These are phyloP conservation scores for Apiotrichum mycotoxinovorans DNA, from an alignment of 1,284 basidiomycete species.

Conservation along the genomic window DNA sequence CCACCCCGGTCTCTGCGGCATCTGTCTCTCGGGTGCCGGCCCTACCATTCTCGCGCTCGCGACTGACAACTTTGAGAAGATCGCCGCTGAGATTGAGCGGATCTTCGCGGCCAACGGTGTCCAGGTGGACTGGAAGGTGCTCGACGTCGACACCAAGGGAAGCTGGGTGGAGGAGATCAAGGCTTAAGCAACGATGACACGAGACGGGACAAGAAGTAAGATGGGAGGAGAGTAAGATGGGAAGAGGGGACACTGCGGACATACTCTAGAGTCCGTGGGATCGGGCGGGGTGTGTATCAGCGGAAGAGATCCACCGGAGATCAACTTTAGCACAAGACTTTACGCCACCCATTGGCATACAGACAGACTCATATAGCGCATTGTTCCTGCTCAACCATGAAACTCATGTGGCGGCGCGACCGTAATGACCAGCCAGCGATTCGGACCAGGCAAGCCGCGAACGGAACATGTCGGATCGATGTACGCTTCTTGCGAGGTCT, in stretches of 20 bases:
- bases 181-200: background rate
- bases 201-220: background rate
- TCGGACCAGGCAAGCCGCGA: too few species aligned
- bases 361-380: background rate
- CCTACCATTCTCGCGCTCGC: constrained; percentile 98
- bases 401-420: constrained; percentile 1
- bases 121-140: constrained; percentile 59
- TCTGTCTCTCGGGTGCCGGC: constrained; percentile 95
- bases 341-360: background rate
- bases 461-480: too few species aligned
- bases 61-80: constrained; percentile 72
- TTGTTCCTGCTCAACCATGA: constrained; percentile 6
- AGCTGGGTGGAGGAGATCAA: constrained; percentile 43
- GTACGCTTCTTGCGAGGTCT: too few species aligned
- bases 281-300: too few species aligned
- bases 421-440: too few species aligned
- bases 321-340: too few species aligned
- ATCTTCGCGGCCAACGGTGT: constrained; percentile 71
- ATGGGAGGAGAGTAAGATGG: background rate
- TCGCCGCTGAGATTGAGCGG: constrained; percentile 71
- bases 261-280: too few species aligned
- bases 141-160: constrained; percentile 51
- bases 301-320: too few species aligned
- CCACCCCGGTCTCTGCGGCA: constrained; percentile 91
- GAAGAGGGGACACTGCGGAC: too few species aligned